Base-by-base conservation (phyloP, 306 rosid genomes). In the Trifolium dubium region DNA sequence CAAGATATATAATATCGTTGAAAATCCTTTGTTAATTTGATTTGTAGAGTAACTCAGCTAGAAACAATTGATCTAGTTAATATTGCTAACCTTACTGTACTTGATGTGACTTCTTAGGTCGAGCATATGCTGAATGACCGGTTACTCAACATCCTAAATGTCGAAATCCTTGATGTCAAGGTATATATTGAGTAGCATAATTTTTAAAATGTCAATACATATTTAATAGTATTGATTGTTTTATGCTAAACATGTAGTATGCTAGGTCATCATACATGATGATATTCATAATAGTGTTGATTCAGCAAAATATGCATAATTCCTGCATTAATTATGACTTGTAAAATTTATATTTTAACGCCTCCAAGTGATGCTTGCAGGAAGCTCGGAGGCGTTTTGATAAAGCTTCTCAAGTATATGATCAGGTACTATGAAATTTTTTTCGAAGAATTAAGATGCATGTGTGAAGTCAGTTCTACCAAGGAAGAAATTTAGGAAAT, bases 351-450 rank as follows among this genome's bases (percentile, higher is more conserved):
- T 41, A 41, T 53, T 65, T 47, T 63, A 62, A 85, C 43, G 59
- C 77, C 76, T 50, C 75, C 76, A 49, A 85, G 43, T 53, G 60
- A 73, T 77, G 46, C 50, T 69, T 79, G 82, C 94, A 91, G 97
- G 95, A 91, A 87, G 86, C 89, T 71, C 74, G 95, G 67, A 91
- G 81, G 86, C 97, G 90, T 55, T 91, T 91, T 64, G 97, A 91
- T 47, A 91, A 91, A 90, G 82, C 92, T 80, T 89, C 91, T 54
- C 40, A 85, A 64, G 53, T 55, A 35, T 84, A 84, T 73, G 97
- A 87, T 46, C 97, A 91, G 97, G 97, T 91, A 74, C 80, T 80
- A 28, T 7, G 31, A 68, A 63, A 46, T n/a, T n/a, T n/a, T n/a
- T n/a, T 39, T n/a, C 39, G n/a, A 17, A 55, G 31, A 63, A 71